Evolutionary conservation across 1,284 basidiomycete genomes (phyloP), one percentile per base, ranked within the genome.

Genomic region (Cryptococcus hybrid): DNA sequence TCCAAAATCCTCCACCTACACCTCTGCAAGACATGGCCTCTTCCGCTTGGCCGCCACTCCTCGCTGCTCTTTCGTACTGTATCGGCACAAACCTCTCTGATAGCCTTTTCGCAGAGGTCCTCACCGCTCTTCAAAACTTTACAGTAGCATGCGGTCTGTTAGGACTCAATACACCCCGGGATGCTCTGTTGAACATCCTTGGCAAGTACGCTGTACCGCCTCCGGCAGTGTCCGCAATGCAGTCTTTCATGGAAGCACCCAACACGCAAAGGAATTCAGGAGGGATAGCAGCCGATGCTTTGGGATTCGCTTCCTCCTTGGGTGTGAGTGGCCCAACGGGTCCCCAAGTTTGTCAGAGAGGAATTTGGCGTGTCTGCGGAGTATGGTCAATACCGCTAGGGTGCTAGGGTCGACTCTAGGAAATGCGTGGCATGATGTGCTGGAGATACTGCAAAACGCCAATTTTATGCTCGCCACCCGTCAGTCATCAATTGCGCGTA

Each of bases 61-160:
- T 97, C 6, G 92, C 93, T 0, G 88, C 90, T 0, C 80, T 98
- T 0, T 90, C 90, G 0, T 95, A 92, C 76, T 84, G 91, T 64
- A 87, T 98, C 62, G 85, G 86, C 1, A 94, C 94, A 7, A 91
- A 93, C 65, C 82, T 93, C 6, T 87, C 87, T 2, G 84, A 86
- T 65, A 71, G 82, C 1, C 81, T 86, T 2, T 82, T 91, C 40
- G 87, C 88, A 2, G 86, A 86, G 67, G 82, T 92, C 55, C 79
- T 90, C 48, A 68, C 88, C 15, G 86, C 88, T 1, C 86, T 90
- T 63, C 89, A 93, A 66, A 87, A 88, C 39, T 85, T 96, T 74
- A 89, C 89, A 3, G 88, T 90, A 56, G 90, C 91, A 1, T 87
- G 90, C 36, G 95, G 95, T n/a, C 88, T 90, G 74, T 84, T 97